These are phyloP conservation scores for Cercophora samala DNA, from an alignment of 495 filamentous ascomycete species.

Conservation along the genomic window DNA sequence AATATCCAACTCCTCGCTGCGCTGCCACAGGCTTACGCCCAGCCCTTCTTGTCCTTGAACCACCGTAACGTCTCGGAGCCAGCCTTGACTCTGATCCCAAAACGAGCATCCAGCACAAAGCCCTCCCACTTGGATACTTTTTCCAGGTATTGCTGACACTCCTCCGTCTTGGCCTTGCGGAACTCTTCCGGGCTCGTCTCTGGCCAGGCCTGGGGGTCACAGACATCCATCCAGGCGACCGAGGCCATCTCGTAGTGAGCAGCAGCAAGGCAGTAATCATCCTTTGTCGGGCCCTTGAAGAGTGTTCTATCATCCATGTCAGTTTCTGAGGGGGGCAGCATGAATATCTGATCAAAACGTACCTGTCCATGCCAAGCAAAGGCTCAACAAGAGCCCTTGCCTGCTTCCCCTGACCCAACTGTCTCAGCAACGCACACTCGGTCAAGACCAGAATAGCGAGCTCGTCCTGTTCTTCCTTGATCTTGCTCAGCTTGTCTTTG, in stretches of 20 bases:
- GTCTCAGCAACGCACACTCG: conserved; percentile 63
- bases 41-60: conserved; percentile 50
- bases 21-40: conserved; percentile 22
- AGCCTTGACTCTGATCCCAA: conserved; percentile 81
- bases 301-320: conserved; percentile 37
- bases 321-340: background rate
- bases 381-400: conserved; percentile 61
- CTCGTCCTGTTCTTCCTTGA: conserved; percentile 73
- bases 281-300: conserved; percentile 71
- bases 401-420: conserved; percentile 56
- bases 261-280: conserved; percentile 76
- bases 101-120: conserved; percentile 81
- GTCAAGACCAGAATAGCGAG: conserved; percentile 64
- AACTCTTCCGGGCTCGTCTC: conserved; percentile 31
- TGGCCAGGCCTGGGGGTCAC: conserved; percentile 30
- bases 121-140: conserved; percentile 80
- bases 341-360: conserved; percentile 16
- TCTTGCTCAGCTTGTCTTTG: conserved; percentile 55
- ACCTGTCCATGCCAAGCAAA: conserved; percentile 62
- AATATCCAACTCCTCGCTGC: background rate
- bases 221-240: conserved; percentile 67
- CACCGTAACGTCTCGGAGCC: conserved; percentile 73
- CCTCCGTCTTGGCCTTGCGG: conserved; percentile 53
- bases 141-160: conserved; percentile 70
- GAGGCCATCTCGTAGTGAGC: conserved; percentile 91